phyloP scores from a whole-genome alignment of 2,329 filamentous ascomycete species.

The Phyllosticta capitalensis region DNA sequence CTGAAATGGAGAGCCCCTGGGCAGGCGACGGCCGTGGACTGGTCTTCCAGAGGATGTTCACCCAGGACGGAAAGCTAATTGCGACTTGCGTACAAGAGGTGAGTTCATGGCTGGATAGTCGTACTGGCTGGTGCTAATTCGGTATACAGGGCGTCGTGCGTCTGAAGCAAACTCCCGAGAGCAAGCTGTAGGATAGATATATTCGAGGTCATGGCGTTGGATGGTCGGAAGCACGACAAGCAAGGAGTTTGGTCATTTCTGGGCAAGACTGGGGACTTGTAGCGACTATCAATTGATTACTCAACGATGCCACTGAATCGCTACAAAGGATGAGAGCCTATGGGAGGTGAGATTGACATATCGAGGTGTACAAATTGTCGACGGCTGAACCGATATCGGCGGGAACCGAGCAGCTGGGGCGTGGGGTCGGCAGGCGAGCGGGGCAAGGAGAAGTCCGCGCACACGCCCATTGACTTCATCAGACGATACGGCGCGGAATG shows the following conservation, averaged over 20 bases:
- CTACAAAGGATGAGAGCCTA: neutral
- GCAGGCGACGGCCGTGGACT: constrained; percentile 67
- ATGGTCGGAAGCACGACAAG: neutral
- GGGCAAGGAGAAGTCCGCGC: neutral
- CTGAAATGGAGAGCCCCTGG: constrained; percentile 74
- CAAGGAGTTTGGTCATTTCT: neutral
- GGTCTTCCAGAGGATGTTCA: constrained; percentile 66
- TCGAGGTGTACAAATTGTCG: neutral
- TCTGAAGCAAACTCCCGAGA: constrained; percentile 31
- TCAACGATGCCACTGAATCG: neutral
- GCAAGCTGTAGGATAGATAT: constrained; percentile 13
- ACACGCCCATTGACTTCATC: neutral
- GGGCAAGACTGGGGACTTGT: neutral
- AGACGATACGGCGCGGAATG: neutral
- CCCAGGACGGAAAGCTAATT: constrained; percentile 59
- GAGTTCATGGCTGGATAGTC: constrained; percentile 11
- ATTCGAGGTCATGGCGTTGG: neutral
- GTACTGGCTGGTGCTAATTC: constrained; percentile 14
- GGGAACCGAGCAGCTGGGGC: neutral
- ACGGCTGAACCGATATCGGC: neutral
- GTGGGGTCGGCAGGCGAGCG: neutral
- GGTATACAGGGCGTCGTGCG: constrained; percentile 40
- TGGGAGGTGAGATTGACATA: neutral
- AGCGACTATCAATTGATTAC: neutral
- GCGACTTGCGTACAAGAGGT: constrained; percentile 76